Conservation (phyloP, 495 filamentous ascomycete genomes). For the Aspergillus funiculosus region DNA sequence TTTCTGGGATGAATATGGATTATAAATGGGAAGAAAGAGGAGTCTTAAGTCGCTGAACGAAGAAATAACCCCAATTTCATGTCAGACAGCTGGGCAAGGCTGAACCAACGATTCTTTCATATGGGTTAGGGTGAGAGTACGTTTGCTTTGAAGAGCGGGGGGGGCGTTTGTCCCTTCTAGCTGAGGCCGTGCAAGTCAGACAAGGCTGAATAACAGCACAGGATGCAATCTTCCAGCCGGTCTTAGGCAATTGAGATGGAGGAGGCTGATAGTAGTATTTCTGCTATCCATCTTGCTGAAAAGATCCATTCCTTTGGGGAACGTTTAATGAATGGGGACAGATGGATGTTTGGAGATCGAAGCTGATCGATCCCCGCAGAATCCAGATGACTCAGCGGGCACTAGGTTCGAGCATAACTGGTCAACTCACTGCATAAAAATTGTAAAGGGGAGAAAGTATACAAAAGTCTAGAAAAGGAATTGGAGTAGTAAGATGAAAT, state of each 20-base stretch:
- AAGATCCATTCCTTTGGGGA: neutral
- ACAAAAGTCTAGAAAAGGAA: neutral
- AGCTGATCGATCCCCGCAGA: constrained; percentile 36
- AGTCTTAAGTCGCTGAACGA: too few species aligned
- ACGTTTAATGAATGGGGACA: neutral
- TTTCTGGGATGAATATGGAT: neutral
- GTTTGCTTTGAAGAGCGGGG: too few species aligned
- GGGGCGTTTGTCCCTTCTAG: too few species aligned
- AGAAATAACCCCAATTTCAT: neutral
- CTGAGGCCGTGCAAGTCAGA: neutral
- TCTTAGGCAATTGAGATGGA: neutral
- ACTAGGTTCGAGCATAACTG: neutral
- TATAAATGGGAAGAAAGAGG: too few species aligned
- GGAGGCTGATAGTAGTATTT: neutral
- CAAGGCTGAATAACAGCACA: neutral
- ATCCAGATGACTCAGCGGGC: constrained; percentile 29
- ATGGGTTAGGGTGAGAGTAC: too few species aligned
- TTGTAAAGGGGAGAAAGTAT: too few species aligned
- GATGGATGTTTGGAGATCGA: constrained; percentile 20
- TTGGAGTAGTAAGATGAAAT: neutral
- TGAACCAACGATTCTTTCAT: too few species aligned
- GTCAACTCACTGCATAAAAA: too few species aligned
- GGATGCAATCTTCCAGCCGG: neutral
- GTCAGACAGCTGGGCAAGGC: too few species aligned
- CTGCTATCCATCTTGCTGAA: neutral